Conservation (phyloP, 257 asterid species). For the Przewalskia tangutica region DNA sequence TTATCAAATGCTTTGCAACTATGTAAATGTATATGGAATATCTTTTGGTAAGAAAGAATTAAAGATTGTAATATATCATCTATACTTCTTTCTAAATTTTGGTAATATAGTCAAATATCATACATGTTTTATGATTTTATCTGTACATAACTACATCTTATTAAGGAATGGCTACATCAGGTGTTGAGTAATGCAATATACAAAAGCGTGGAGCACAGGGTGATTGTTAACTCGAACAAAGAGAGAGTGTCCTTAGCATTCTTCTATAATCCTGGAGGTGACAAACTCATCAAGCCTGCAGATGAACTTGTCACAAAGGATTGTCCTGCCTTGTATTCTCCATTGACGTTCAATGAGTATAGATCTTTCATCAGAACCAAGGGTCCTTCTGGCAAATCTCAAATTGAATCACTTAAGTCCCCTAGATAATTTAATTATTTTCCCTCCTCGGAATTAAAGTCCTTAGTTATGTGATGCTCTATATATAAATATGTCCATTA, state of each 20-base stretch:
- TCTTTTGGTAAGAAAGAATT: no score
- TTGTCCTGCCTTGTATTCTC: slow-evolving; percentile 15
- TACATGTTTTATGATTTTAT: not conserved
- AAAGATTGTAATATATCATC: no score
- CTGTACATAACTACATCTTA: not conserved
- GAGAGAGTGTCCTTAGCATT: slow-evolving; percentile 30
- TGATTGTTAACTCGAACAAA: slow-evolving; percentile 23
- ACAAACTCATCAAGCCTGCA: slow-evolving; percentile 18
- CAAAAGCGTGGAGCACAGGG: slow-evolving; percentile 41
- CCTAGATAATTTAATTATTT: slow-evolving; percentile 4
- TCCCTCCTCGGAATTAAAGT: not conserved
- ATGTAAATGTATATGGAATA: no score
- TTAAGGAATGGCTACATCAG: slow-evolving; percentile 1
- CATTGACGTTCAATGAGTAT: slow-evolving; percentile 26
- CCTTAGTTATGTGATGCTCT: not conserved
- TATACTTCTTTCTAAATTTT: not conserved
- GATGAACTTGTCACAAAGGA: slow-evolving; percentile 20
- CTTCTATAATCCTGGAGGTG: slow-evolving; percentile 33
- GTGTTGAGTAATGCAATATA: slow-evolving; percentile 24
- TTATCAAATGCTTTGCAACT: no score
- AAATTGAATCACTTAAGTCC: slow-evolving; percentile 21
- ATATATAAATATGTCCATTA: not conserved
- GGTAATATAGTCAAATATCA: no score
- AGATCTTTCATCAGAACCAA: slow-evolving; percentile 24
- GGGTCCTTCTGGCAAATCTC: slow-evolving; percentile 31